phyloP scores from a whole-genome alignment of 352 stramenopile genomes.

The Phytophthora pini region DNA sequence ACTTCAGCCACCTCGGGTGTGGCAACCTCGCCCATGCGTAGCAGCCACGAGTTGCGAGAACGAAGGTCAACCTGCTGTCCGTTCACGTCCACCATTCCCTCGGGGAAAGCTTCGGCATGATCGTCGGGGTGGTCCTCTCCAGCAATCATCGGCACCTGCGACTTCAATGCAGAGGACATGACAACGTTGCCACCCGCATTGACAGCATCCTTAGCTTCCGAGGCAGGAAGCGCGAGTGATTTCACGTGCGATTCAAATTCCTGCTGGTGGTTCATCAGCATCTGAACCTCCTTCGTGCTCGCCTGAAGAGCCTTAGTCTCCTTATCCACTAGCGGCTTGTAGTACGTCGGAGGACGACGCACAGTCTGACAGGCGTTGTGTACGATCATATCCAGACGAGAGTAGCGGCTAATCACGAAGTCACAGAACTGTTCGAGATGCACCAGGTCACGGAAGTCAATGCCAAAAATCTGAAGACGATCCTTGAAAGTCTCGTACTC shows the following conservation, averaged over 20 bases:
- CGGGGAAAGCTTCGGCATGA: constrained; percentile 63
- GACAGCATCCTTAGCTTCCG: constrained; percentile 17
- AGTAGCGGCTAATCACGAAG: constrained; percentile 80
- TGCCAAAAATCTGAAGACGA: constrained; percentile 95
- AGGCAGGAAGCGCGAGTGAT: constrained; percentile 57
- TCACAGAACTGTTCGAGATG: constrained; percentile 96
- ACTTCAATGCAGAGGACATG: constrained; percentile 85
- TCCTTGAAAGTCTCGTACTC: constrained; percentile 95
- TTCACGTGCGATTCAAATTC: constrained; percentile 80
- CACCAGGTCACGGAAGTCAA: constrained; percentile 96
- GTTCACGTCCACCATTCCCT: constrained; percentile 94
- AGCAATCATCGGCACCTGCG: constrained; percentile 80
- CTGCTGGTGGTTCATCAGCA: constrained; percentile 80
- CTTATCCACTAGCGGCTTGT: constrained; percentile 91
- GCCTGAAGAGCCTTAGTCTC: constrained; percentile 73
- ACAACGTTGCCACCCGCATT: constrained; percentile 36
- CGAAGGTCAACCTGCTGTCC: constrained; percentile 96
- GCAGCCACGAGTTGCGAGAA: constrained; percentile 95
- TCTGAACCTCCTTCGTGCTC: constrained; percentile 57
- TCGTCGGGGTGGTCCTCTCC: constrained; percentile 75
- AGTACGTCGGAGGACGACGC: constrained; percentile 94
- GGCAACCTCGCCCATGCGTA: constrained; percentile 95
- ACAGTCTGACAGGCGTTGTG: constrained; percentile 99
- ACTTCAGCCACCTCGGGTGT: constrained; percentile 88
- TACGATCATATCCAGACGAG: constrained; percentile 96